phyloP scores from a whole-genome alignment of 192 early-diverging fungal species.

The Umbelopsis sp. region DNA sequence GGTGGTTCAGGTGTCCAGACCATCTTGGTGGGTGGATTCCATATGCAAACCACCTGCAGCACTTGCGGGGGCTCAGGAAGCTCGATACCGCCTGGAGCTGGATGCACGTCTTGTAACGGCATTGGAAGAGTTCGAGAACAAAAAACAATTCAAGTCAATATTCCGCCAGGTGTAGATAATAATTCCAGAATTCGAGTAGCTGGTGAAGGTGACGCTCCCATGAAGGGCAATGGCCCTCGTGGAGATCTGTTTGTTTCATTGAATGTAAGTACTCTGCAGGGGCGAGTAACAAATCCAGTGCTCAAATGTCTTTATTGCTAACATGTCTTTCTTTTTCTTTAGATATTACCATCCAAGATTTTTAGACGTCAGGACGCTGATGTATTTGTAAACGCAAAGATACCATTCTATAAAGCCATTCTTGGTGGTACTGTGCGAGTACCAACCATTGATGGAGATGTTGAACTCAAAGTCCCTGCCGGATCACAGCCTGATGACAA shows the following conservation, averaged over 20 bases:
- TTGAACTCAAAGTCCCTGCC: slow-evolving; percentile 83
- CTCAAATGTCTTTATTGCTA: too few species aligned
- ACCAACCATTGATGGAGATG: slow-evolving; percentile 95
- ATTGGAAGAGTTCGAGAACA: slow-evolving; percentile 76
- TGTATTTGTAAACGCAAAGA: slow-evolving; percentile 68
- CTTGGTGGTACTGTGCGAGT: slow-evolving; percentile 86
- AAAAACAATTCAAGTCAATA: slow-evolving; percentile 70
- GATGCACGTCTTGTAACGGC: slow-evolving; percentile 81
- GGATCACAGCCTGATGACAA: slow-evolving; percentile 92
- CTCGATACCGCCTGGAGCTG: slow-evolving; percentile 60
- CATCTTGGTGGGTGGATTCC: slow-evolving; percentile 87
- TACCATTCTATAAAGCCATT: slow-evolving; percentile 87
- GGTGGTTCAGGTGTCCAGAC: slow-evolving; percentile 82
- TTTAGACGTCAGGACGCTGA: slow-evolving; percentile 87
- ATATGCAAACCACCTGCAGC: slow-evolving; percentile 82
- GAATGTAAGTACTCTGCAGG: slow-evolving; percentile 55
- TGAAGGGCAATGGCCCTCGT: slow-evolving; percentile 66
- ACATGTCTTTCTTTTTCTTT: too few species aligned
- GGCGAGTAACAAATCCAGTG: too few species aligned
- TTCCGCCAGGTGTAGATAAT: slow-evolving; percentile 87
- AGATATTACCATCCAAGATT: slow-evolving; percentile 55
- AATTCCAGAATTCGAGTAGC: slow-evolving; percentile 77
- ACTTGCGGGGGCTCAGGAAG: slow-evolving; percentile 86
- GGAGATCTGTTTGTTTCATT: slow-evolving; percentile 90
- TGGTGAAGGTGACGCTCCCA: slow-evolving; percentile 82